Base-by-base conservation (phyloP, 148 eudicot species). In the Rhododendron mucronatum region DNA sequence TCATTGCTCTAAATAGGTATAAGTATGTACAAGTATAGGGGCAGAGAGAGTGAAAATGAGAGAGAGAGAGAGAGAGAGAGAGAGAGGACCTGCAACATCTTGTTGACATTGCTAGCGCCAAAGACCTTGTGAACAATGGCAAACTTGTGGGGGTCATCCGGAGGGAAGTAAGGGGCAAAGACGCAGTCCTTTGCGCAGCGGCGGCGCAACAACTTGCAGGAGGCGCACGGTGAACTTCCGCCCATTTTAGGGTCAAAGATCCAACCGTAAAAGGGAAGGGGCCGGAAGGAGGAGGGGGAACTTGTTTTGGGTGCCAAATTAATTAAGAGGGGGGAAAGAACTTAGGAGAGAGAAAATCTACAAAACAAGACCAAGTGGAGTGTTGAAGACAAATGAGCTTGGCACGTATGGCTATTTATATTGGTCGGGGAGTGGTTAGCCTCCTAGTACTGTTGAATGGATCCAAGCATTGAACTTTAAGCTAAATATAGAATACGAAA, bases 41-140 rank as follows among this genome's bases (percentile, higher is more conserved):
- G 65, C 6, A 11, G 77, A 28, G 21, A 33, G 77, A 33, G 35
- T 33, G 35, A 33, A 33, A 33, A 33, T 33, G 35, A 30, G 30
- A 30, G 30, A 30, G 30, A 30, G 61, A 77, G 50, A 82, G 23
- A 11, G 81, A 21, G 57, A 20, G 26, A 44, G 57, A 41, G 80
- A 41, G 80, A 41, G 80, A 20, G n/a, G 53, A 95, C 98, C 96
- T 95, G 98, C 86, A 96, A 88, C 98, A 96, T 96, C 92, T 96
- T 96, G 92, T 96, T 92, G 86, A 96, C 91, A 86, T 95, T 94
- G 88, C 98, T 96, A 48, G 98, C 98, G 73, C 98, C 98, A 35
- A 96, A 96, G 83, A 96, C 94, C 89, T 96, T 96, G 89, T 94
- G 99, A 84, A 94, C 98, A 81, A 93, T 93, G 91, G 96, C 95